Percentiles rank a stretch among this genome's conserved stretches.
Evolutionary conservation across 345 rosid genomes (phyloP).

Genomic region (Bruguiera sexangula): DNA sequence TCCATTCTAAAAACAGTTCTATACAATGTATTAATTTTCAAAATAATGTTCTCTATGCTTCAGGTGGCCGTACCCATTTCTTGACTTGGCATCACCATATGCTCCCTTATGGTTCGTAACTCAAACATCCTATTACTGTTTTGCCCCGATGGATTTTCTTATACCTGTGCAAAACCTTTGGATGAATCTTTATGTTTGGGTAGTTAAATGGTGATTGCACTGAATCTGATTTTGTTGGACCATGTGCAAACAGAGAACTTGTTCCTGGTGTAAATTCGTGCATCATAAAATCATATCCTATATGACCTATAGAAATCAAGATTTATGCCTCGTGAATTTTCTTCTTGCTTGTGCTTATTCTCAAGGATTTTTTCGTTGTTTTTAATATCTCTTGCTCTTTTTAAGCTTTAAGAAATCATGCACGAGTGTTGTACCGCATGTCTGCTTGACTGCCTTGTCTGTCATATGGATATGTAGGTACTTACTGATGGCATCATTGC

Average conservation of each 20-base stretch:
- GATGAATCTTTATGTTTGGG: background rate
- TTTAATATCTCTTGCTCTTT: background rate
- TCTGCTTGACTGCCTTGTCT: background rate
- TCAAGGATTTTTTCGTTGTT: background rate
- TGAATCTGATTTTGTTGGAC: background rate
- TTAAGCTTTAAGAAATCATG: background rate
- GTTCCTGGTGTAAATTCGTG: background rate
- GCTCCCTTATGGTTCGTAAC: conserved; percentile 60
- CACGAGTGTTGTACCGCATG: background rate
- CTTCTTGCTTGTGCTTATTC: background rate
- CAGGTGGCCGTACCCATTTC: conserved; percentile 85
- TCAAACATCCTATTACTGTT: conserved; percentile 5
- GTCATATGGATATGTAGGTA: conserved; percentile 41
- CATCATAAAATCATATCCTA: background rate
- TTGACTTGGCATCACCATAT: conserved; percentile 45
- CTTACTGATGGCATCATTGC: conserved; percentile 45
- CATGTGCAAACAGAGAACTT: background rate
- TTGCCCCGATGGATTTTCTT: background rate
- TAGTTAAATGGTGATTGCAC: background rate
- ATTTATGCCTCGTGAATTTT: background rate
- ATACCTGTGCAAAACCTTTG: background rate
- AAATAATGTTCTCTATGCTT: conserved; percentile 2
- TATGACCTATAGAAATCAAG: background rate
- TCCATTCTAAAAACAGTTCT: background rate
- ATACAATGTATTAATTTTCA: conserved; percentile 13